Conservation (phyloP, 768 basidiomycete genomes). For the button mushroom (Agaricus bisporus) region DNA sequence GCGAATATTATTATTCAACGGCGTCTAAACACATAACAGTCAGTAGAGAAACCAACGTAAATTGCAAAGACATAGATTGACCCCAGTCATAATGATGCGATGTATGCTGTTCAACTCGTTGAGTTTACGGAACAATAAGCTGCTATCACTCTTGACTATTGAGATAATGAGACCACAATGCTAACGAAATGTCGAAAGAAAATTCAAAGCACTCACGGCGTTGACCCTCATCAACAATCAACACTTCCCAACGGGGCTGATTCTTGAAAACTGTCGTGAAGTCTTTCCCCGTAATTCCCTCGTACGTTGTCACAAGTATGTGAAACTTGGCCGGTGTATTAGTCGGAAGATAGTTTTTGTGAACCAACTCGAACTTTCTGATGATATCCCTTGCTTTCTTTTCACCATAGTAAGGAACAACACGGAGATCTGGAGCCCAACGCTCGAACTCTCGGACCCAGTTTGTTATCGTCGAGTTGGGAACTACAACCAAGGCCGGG, state of each 20-base stretch:
- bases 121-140: slow-evolving; percentile 74
- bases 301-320: slow-evolving; percentile 91
- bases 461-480: slow-evolving; percentile 92
- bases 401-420: slow-evolving; percentile 85
- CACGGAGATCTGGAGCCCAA: slow-evolving; percentile 70
- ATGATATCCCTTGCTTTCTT: slow-evolving; percentile 75
- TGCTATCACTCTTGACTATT: slow-evolving; percentile 78
- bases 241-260: slow-evolving; percentile 88
- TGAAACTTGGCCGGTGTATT: slow-evolving; percentile 67
- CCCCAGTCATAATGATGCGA: slow-evolving; percentile 86
- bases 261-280: slow-evolving; percentile 71
- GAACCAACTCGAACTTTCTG: slow-evolving; percentile 74
- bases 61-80: slow-evolving; percentile 24
- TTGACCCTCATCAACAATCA: slow-evolving; percentile 93
- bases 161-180: slow-evolving; percentile 4
- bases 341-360: slow-evolving; percentile 34
- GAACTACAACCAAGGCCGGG: slow-evolving; percentile 88
- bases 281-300: slow-evolving; percentile 71
- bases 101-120: slow-evolving; percentile 75
- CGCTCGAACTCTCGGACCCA: slow-evolving; percentile 94
- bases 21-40: slow-evolving; percentile 49
- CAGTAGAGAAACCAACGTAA: not conserved
- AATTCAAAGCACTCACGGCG: slow-evolving; percentile 54
- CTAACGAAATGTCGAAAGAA: not conserved
- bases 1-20: slow-evolving; percentile 93